Evolutionary conservation across 1,139 yeast species (phyloP).

Genomic region (Entelexis paramagnoliae): DNA sequence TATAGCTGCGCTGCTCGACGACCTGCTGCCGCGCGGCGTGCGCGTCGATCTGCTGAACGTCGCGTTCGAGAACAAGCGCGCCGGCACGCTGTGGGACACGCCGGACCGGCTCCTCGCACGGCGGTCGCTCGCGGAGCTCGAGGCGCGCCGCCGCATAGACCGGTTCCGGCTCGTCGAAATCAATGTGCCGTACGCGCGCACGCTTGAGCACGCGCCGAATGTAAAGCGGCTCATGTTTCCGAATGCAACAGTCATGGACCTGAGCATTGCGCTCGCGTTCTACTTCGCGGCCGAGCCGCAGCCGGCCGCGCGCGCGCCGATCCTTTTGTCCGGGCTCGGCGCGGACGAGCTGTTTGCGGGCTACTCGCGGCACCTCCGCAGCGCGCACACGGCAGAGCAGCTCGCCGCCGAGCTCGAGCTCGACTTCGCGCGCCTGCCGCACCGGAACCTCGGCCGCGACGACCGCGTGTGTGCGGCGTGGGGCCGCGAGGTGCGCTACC

Average conservation of each 20-base stretch:
- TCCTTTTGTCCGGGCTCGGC: conserved; percentile 85
- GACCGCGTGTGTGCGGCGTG: conserved; percentile 76
- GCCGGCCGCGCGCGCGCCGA: conserved; percentile 28
- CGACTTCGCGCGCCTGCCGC: conserved; percentile 66
- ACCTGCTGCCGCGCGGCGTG: conserved; percentile 29
- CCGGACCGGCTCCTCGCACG: conserved; percentile 76
- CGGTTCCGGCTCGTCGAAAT: conserved; percentile 49
- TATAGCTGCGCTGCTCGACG: conserved; percentile 42
- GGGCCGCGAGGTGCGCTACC: conserved; percentile 88
- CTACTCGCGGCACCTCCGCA: conserved; percentile 61
- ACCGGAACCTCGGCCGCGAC: conserved; percentile 78
- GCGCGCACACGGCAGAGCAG: conserved; percentile 30
- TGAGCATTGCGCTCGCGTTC: conserved; percentile 88
- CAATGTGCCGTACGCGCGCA: conserved; percentile 60
- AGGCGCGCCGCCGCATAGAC: not conserved
- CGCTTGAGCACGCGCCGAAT: conserved; percentile 41
- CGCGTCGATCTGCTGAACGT: conserved; percentile 76
- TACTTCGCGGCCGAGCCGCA: conserved; percentile 58
- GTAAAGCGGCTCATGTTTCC: conserved; percentile 71
- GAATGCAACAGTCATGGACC: conserved; percentile 83
- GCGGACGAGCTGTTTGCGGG: conserved; percentile 97
- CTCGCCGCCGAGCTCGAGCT: conserved; percentile 47
- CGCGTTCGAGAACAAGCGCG: conserved; percentile 86
- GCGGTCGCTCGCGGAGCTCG: conserved; percentile 44
- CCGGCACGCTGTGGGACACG: conserved; percentile 47